Conservation (phyloP, 352 stramenopile species). For the Plasmopara muralis region DNA sequence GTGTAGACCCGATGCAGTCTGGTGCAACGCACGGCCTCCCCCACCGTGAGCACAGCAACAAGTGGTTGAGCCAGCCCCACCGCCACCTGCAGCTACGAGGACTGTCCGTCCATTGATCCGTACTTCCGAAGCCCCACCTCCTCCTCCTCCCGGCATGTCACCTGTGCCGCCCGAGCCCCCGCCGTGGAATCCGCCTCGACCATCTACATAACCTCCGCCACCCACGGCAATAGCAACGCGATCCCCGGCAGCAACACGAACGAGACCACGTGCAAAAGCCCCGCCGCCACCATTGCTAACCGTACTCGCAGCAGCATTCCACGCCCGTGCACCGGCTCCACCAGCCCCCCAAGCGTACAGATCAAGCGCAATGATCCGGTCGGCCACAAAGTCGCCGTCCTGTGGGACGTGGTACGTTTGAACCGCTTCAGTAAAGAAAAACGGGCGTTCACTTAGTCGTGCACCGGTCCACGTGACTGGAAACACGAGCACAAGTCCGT, state of each 20-base stretch:
- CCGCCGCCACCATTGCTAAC: slow-evolving; percentile 59
- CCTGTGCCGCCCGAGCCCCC: slow-evolving; percentile 52
- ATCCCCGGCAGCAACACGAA: slow-evolving; percentile 41
- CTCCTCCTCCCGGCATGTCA: slow-evolving; percentile 51
- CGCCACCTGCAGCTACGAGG: slow-evolving; percentile 63
- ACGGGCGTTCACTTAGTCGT: slow-evolving; percentile 30
- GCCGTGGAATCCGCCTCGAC: slow-evolving; percentile 58
- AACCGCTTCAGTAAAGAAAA: slow-evolving; percentile 32
- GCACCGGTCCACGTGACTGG: slow-evolving; percentile 41
- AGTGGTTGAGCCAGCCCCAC: slow-evolving; percentile 59
- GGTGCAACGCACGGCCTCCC: slow-evolving; percentile 35
- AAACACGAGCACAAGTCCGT: slow-evolving; percentile 55
- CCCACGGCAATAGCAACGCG: slow-evolving; percentile 53
- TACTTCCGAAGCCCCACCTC: slow-evolving; percentile 55
- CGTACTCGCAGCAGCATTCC: slow-evolving; percentile 4
- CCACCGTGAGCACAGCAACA: slow-evolving; percentile 77
- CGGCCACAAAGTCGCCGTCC: slow-evolving; percentile 7
- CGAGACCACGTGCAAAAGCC: slow-evolving; percentile 53
- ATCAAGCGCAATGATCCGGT: slow-evolving; percentile 51
- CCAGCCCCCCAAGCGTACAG: slow-evolving; percentile 77
- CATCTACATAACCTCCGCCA: slow-evolving; percentile 32
- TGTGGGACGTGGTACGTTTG: slow-evolving; percentile 30
- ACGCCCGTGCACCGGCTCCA: slow-evolving; percentile 39
- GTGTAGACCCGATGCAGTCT: slow-evolving; percentile 38
- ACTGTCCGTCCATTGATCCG: slow-evolving; percentile 36